Base-by-base conservation (phyloP, 2,329 filamentous ascomycete species). In the Tolypocladium cylindrosporum region DNA sequence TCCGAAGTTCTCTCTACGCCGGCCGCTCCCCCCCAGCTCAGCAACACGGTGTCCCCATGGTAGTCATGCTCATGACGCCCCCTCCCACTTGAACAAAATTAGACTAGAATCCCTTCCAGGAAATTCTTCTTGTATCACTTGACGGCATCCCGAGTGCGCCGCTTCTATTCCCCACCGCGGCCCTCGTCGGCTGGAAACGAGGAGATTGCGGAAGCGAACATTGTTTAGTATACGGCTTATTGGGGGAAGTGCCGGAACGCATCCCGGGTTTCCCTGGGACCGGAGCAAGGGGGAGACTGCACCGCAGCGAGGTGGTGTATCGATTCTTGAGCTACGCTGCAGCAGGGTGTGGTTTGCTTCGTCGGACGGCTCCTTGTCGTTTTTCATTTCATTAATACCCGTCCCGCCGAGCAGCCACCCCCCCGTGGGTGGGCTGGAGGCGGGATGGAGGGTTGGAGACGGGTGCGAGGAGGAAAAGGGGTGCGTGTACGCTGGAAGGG, bases 1-100 rank as follows among this genome's bases (percentile, higher is more conserved):
- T 82, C 79, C 4, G 78, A 79, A 50, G 57, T 71, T 58, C 64
- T 69, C 53, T 62, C 67, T 51, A 50, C 62, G 13, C 27, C 61
- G 21, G 53, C 59, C 31, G 54, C 59, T n/a, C 7, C 56, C 9
- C 19, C 58, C 13, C 56, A 59, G 24, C 45, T 39, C 27, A 43
- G 54, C 48, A 57, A 48, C 45, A 8, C 13, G 37, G 40, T 56
- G 53, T 55, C 53, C 43, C 40, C 40, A 27, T 40, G 57, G 51
- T 51, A 58, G 40, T 27, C 48, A 27, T 50, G 54, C 54, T 34
- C 14, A 36, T 41, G 21, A 16, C 40, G 31, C 40, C 24, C 37
- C 37, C 48, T 50, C 36, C 21, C 37, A 51, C 31, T 42, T 50
- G 16, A 24, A 57, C 45, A 27, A 50, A 36, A 6, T 55, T 59